A percentile compares a stretch with the other conserved stretches of the same genome.
These are phyloP conservation scores for Olyra latifolia DNA, from an alignment of 176 grass and related monocot genomes.

Conservation along the genomic window DNA sequence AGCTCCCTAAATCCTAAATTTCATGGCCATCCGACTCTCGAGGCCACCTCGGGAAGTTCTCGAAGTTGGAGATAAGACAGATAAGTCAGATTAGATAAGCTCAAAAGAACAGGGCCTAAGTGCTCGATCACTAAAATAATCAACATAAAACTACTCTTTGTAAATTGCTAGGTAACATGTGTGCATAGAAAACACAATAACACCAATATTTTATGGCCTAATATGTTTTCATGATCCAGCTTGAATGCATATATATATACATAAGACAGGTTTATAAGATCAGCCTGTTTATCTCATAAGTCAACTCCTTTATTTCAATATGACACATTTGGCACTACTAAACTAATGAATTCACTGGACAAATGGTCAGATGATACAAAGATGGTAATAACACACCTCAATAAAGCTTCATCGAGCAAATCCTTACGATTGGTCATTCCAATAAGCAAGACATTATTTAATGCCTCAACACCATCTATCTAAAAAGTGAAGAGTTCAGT, in stretches of 20 bases:
- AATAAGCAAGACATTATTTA: conserved; percentile 99
- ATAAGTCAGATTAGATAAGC: too few species aligned
- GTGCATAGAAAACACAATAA: background rate
- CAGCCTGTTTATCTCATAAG: background rate
- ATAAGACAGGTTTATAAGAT: conserved; percentile 13
- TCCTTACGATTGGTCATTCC: conserved; percentile 99
- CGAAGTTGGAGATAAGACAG: too few species aligned
- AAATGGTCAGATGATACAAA: background rate
- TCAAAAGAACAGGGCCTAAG: too few species aligned
- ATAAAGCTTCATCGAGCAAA: conserved; percentile 92
- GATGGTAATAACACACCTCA: conserved; percentile 58
- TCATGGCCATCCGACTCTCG: too few species aligned
- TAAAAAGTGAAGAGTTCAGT: conserved; percentile 45
- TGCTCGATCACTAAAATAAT: background rate
- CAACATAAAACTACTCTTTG: background rate
- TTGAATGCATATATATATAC: conserved; percentile 1
- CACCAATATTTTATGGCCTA: background rate
- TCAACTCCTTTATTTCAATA: conserved; percentile 1
- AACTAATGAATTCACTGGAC: background rate
- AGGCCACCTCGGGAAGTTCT: too few species aligned
- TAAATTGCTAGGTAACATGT: background rate
- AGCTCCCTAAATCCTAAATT: too few species aligned
- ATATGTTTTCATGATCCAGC: background rate
- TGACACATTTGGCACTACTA: conserved; percentile 13
- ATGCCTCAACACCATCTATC: conserved; percentile 94